Evolutionary conservation across 164 flowering plant species (phyloP).

Genomic region (Malania oleifera): DNA sequence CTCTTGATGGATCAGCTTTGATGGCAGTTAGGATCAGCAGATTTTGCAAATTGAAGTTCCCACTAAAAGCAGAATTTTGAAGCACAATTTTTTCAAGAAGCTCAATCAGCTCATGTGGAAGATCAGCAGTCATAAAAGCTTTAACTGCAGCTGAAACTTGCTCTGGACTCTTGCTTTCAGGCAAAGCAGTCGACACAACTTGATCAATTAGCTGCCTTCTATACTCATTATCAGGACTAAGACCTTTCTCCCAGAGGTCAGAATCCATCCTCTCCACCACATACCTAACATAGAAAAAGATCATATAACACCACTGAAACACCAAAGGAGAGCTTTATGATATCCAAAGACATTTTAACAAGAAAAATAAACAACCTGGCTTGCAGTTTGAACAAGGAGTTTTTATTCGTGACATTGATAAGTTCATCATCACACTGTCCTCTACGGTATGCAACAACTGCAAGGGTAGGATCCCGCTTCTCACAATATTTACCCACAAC

Average conservation of each 20-base stretch:
- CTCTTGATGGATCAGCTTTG: slow-evolving; percentile 95
- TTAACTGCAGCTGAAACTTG: slow-evolving; percentile 99
- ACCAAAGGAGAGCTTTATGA: too few species aligned
- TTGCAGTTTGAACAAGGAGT: slow-evolving; percentile 92
- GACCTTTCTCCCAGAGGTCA: slow-evolving; percentile 97
- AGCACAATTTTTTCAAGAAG: slow-evolving; percentile 99
- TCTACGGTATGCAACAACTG: slow-evolving; percentile 96
- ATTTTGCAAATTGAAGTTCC: slow-evolving; percentile 93
- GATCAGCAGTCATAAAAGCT: slow-evolving; percentile 99
- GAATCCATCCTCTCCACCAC: slow-evolving; percentile 99
- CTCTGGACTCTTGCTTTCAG: slow-evolving; percentile 99
- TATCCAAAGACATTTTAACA: too few species aligned
- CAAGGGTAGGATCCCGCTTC: slow-evolving; percentile 97
- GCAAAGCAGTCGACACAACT: slow-evolving; percentile 99
- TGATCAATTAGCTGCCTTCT: slow-evolving; percentile 97
- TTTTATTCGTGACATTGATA: slow-evolving; percentile 90
- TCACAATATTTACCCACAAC: slow-evolving; percentile 99
- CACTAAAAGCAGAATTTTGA: slow-evolving; percentile 99
- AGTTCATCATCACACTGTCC: slow-evolving; percentile 99
- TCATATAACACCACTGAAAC: background rate
- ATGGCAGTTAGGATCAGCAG: slow-evolving; percentile 88
- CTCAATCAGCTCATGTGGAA: slow-evolving; percentile 97
- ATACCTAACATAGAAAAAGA: slow-evolving; percentile 51
- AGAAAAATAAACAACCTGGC: slow-evolving; percentile 55
- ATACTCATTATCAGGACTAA: slow-evolving; percentile 83